Evolutionary conservation across 1,139 yeast genomes (phyloP), one percentile per base, ranked within the genome.

Genomic region (Geotrichum restrictum): DNA sequence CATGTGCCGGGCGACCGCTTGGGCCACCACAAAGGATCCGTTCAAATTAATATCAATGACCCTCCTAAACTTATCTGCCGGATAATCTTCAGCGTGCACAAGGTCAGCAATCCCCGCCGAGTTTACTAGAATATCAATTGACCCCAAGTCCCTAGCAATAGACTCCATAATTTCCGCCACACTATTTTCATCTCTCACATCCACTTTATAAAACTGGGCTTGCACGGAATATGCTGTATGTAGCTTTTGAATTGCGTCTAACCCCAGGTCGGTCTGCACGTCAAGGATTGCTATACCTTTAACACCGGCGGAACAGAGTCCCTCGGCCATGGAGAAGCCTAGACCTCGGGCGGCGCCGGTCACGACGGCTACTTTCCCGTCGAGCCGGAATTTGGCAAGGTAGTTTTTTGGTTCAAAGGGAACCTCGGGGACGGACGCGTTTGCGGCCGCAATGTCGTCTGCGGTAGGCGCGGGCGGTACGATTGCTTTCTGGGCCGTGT

Each of bases 51-150:
- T 91, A 67, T 82, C 82, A 74, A 85, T 74, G 51, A 86, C 80
- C 32, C 82, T 77, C 62, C 87, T 85, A 60, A 89, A 88, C 70
- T 84, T 85, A 58, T 74, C 73, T 27, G 89, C 79, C 10, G 93
- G 88, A 70, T 86, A 85, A 58, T 83, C 87, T 67, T 85, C 91
- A 48, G 94, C 93, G 47, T 88, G 85, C 69, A 78, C 83, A 64
- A 85, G 80, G 67, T 85, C 91, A 65, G 88, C 85, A 66, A 85
- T 86, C 45, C 94, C 89, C 40, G 94, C 91, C 47, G 85, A 75
- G 73, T 85, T 83, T 62, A 85, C 79, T 59, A 85, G 77, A 56
- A 84, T 71, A 64, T 82, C 81, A 43, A 87, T 80, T 56, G 81
- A 74, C 60, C 81, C 81, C 49, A 78, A 77, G 66, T 83, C 88